Evolutionary conservation across 305 asterid species (phyloP).

Genomic region (Ilex paraguariensis): DNA sequence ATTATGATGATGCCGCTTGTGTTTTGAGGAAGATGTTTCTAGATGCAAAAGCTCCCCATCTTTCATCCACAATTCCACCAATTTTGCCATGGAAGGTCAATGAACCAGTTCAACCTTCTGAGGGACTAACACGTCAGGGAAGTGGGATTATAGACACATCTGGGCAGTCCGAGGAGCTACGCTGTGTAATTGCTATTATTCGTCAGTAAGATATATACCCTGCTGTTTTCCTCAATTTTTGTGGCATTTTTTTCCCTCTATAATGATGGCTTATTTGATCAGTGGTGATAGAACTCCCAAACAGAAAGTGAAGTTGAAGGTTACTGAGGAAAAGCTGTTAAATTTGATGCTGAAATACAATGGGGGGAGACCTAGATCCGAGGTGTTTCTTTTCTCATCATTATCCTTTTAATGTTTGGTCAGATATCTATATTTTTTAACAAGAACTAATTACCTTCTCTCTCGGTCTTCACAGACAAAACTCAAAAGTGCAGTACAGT

Average conservation of each 20-base stretch:
- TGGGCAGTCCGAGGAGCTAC: conserved; percentile 93
- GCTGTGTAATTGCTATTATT: conserved; percentile 86
- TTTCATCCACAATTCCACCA: conserved; percentile 85
- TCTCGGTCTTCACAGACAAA: conserved; percentile 49
- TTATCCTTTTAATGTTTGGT: conserved; percentile 11
- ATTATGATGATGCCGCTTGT: conserved; percentile 94
- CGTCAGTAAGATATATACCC: conserved; percentile 74
- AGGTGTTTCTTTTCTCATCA: conserved; percentile 45
- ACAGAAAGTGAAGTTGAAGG: conserved; percentile 96
- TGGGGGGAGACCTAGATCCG: conserved; percentile 94
- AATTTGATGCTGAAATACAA: conserved; percentile 95
- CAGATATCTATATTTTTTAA: not conserved
- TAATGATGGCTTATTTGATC: conserved; percentile 25
- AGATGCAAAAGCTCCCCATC: conserved; percentile 98
- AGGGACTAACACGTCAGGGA: conserved; percentile 92
- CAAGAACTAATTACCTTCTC: not conserved
- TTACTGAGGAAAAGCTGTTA: conserved; percentile 90
- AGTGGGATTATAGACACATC: conserved; percentile 89
- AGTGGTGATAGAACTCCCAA: conserved; percentile 99
- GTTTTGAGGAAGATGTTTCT: conserved; percentile 92
- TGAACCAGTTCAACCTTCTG: conserved; percentile 78
- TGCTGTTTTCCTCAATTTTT: conserved; percentile 1
- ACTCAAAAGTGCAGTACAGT: conserved; percentile 89
- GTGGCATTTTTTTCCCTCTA: conserved; percentile 16
- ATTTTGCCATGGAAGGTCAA: conserved; percentile 85